A percentile compares a stretch with the other conserved stretches of the same genome.
Evolutionary conservation across 352 stramenopile genomes (phyloP).

Genomic region (Phytopythium cucurbitacearum): DNA sequence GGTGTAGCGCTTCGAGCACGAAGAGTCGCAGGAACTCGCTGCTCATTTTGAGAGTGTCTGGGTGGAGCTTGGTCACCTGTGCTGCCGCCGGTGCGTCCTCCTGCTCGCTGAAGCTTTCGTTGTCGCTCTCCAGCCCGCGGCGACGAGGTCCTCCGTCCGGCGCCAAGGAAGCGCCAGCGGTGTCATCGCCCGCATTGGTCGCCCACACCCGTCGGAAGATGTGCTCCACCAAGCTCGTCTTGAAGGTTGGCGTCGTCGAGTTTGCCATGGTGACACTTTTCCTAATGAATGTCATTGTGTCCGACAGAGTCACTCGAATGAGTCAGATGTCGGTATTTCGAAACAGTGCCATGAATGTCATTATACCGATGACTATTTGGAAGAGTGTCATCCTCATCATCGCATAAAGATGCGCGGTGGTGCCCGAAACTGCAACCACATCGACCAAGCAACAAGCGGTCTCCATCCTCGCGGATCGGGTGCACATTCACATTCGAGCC

Average conservation of each 20-base stretch:
- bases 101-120: conserved; percentile 35
- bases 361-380: no score
- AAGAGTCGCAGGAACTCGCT: conserved; percentile 76
- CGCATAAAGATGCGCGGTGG: no score
- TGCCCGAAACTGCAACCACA: no score
- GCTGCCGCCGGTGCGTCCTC: conserved; percentile 31
- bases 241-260: conserved; percentile 33
- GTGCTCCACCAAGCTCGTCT: conserved; percentile 62
- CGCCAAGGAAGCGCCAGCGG: background rate
- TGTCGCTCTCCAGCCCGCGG: conserved; percentile 15
- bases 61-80: conserved; percentile 67
- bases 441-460: no score
- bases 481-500: background rate
- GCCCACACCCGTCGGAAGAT: conserved; percentile 67
- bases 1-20: conserved; percentile 61
- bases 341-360: no score
- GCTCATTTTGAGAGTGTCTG: conserved; percentile 71
- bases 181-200: conserved; percentile 17
- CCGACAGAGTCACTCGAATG: no score
- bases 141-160: background rate
- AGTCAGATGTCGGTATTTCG: no score
- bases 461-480: background rate
- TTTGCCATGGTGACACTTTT: no score
- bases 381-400: no score
- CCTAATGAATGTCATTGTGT: no score